Base-by-base conservation (phyloP, 2,329 filamentous ascomycete genomes). In the Cercospora berteroae region DNA sequence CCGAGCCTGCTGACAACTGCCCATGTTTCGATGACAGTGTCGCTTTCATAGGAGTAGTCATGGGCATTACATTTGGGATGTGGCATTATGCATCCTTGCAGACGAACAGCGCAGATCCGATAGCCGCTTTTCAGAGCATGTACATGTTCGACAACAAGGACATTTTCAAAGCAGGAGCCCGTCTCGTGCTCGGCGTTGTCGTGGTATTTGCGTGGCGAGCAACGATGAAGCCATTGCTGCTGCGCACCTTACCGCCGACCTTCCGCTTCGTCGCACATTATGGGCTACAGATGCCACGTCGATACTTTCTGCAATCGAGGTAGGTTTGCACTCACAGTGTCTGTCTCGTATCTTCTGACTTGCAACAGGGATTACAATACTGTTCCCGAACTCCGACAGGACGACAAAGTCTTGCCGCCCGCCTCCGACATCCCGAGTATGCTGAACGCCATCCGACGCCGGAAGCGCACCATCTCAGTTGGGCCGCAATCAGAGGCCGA, bases 21-120 rank as follows among this genome's bases (percentile, higher is more conserved):
- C 94, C 94, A 4, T 98, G 94, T 79, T 98, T 96, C 77, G 94
- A 98, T 77, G 94, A 98, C 80, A 96, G 92, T 74, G 92, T 98
- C 59, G 90, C 94, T 3, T 98, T 98, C 79, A 90, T 93, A 20
- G 94, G 92, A 1, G 94, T 97, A 23, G 85, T 96, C 64, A 91
- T 97, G 73, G 95, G 95, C 0, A 83, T 92, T 57, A 90, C 96
- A 74, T 80, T 91, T 67, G 94, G 91, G 9, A 90, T 88, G 7
- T 98, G 94, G 94, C 91, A 93, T 74, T 92, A 91, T 31, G 70
- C 67, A 9, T 59, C 64, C 16, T 57, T 65, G 16, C 57, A 64
- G 25, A 33, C 23, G 6, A 56, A 29, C 12, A 23, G 20, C n/a
- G 61, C 56, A 13, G 63, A 62, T 7, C 13, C 59, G 3, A 39